Conservation (phyloP, 805 yeast genomes). For the Komagataella kurtzmanii region DNA sequence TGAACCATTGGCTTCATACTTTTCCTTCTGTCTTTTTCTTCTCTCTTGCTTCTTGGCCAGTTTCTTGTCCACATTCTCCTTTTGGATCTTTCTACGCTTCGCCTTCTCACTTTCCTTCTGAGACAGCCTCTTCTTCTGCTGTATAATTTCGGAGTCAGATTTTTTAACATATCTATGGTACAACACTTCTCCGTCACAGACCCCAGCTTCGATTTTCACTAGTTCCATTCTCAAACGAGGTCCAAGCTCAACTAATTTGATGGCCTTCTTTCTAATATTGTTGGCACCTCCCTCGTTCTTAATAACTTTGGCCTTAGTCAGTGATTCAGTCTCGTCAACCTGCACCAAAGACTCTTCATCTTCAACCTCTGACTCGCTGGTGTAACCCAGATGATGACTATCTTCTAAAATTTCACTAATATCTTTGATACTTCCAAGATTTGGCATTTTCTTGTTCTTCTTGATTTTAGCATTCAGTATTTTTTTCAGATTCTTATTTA, state of each 20-base stretch:
- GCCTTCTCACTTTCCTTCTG: conserved; percentile 48
- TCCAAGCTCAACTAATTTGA: conserved; percentile 85
- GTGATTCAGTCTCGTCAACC: conserved; percentile 19
- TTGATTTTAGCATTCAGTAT: conserved; percentile 49
- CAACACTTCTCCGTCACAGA: conserved; percentile 78
- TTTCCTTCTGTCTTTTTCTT: conserved; percentile 33
- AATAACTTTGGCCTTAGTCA: conserved; percentile 7
- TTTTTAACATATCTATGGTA: conserved; percentile 67
- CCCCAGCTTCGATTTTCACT: conserved; percentile 84
- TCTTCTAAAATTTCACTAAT: conserved; percentile 81
- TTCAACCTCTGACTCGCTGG: conserved; percentile 85
- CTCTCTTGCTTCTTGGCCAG: conserved; percentile 61
- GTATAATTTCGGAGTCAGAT: conserved; percentile 37
- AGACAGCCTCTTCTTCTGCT: conserved; percentile 32
- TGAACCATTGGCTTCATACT: conserved; percentile 27
- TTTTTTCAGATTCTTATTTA: conserved; percentile 58
- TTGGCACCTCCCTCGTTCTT: conserved; percentile 7
- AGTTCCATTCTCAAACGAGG: conserved; percentile 73
- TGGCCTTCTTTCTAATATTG: conserved; percentile 58
- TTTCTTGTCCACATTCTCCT: conserved; percentile 64
- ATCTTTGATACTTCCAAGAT: conserved; percentile 52
- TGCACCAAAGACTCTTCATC: conserved; percentile 70
- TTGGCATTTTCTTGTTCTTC: conserved; percentile 55
- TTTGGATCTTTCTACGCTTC: conserved; percentile 65
- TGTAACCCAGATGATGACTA: conserved; percentile 22